These are phyloP conservation scores for Phoma sp. DNA, from an alignment of 2,329 filamentous ascomycete species.

Conservation along the genomic window DNA sequence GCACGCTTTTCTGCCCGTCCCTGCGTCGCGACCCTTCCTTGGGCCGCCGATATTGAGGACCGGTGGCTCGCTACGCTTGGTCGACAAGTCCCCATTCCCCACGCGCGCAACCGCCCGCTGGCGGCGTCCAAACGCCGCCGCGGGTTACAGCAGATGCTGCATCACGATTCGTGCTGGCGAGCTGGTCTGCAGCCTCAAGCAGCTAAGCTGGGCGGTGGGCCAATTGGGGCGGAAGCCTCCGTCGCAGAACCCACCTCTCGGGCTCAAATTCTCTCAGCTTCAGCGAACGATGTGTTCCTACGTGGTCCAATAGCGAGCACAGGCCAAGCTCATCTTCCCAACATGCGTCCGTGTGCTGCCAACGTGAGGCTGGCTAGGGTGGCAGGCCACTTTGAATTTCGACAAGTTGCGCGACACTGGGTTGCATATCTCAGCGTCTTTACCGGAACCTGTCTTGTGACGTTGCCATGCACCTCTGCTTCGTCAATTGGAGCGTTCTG, in stretches of 20 bases:
- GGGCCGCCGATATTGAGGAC: conserved; percentile 26
- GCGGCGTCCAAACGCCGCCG: conserved; percentile 20
- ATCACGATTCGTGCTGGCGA: conserved; percentile 31
- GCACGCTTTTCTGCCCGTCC: conserved; percentile 29
- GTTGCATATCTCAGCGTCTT: conserved; percentile 23
- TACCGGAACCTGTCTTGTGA: conserved; percentile 40
- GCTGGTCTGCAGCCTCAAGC: conserved; percentile 29
- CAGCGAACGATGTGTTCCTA: conserved; percentile 37
- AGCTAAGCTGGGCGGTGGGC: conserved; percentile 31
- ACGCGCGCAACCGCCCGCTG: conserved; percentile 29
- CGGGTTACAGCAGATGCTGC: conserved; percentile 32
- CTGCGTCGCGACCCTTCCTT: conserved; percentile 34
- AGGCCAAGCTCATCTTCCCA: conserved; percentile 33
- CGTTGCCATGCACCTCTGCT: conserved; percentile 37
- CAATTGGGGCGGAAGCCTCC: conserved; percentile 32
- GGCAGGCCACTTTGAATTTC: conserved; percentile 36
- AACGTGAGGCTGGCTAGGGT: conserved; percentile 43
- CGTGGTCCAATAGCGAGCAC: conserved; percentile 46
- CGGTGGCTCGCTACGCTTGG: conserved; percentile 28
- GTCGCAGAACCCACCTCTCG: conserved; percentile 35
- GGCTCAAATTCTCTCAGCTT: conserved; percentile 36
- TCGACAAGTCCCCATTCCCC: conserved; percentile 25
- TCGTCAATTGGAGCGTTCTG: conserved; percentile 33
- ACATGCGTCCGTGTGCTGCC: conserved; percentile 34
- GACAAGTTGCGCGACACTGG: conserved; percentile 33